Percentiles rank a stretch among this genome's conserved stretches.
phyloP scores from a whole-genome alignment of 495 filamentous ascomycete genomes.

The Neurospora sp. region DNA sequence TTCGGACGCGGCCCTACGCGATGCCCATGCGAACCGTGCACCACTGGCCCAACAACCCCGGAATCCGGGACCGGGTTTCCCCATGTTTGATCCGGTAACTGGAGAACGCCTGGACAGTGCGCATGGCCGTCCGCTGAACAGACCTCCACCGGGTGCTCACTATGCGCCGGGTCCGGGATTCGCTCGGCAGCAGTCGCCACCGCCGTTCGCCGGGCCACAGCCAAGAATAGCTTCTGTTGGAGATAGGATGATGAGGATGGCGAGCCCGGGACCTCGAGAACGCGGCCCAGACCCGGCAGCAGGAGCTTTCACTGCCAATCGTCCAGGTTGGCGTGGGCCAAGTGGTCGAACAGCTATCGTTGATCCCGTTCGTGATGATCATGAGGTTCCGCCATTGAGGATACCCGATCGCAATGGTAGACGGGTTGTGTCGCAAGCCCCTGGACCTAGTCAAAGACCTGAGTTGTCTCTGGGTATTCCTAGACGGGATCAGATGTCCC shows the following conservation, averaged over 20 bases:
- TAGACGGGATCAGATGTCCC: constrained; percentile 21
- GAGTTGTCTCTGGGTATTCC: constrained; percentile 3
- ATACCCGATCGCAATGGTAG: constrained; percentile 37
- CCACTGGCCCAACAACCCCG: constrained; percentile 16
- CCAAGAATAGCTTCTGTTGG: constrained; percentile 24
- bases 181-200: constrained; percentile 13
- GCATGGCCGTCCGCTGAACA: constrained; percentile 34
- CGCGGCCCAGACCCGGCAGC: constrained; percentile 20
- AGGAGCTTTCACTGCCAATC: constrained; percentile 21
- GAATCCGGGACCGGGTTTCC: constrained; percentile 18
- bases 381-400: constrained; percentile 29
- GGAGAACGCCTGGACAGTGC: constrained; percentile 37
- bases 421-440: constrained; percentile 16
- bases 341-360: constrained; percentile 41
- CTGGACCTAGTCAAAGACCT: constrained; percentile 6
- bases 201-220: constrained; percentile 9
- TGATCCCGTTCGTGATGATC: constrained; percentile 35
- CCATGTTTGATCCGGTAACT: constrained; percentile 39
- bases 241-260: constrained; percentile 36
- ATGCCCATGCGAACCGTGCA: constrained; percentile 18
- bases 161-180: constrained; percentile 19
- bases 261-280: constrained; percentile 20
- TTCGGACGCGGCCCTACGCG: constrained; percentile 29
- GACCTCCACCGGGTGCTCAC: constrained; percentile 28
- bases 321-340: constrained; percentile 44